Evolutionary conservation across 179 eudicot species (phyloP).

Genomic region (Spinacia oleracea): DNA sequence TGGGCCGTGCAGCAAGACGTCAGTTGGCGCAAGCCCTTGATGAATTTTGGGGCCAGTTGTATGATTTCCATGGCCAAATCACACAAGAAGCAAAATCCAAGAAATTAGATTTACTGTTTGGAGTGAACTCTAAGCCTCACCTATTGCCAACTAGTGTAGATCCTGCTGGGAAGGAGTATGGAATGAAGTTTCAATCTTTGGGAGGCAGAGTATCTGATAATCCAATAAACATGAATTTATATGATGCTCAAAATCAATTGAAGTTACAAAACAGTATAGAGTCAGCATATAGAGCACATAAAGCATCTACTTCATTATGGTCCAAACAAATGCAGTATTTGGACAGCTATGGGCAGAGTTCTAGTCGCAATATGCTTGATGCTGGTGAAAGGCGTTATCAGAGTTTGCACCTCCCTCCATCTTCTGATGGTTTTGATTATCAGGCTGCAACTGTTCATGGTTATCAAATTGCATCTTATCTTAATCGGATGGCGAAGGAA

Average conservation of each 20-base stretch:
- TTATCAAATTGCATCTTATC: conserved; percentile 55
- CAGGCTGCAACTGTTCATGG: conserved; percentile 90
- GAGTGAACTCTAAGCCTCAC: conserved; percentile 48
- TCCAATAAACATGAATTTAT: conserved; percentile 29
- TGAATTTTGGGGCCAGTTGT: conserved; percentile 95
- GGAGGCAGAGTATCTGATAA: conserved; percentile 40
- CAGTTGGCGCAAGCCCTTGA: conserved; percentile 78
- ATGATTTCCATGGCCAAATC: conserved; percentile 85
- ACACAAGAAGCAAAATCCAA: conserved; percentile 71
- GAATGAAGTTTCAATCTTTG: conserved; percentile 32
- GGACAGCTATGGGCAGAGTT: conserved; percentile 49
- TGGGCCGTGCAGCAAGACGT: conserved; percentile 81
- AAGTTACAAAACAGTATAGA: conserved; percentile 33
- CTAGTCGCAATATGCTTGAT: conserved; percentile 41
- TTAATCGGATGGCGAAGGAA: conserved; percentile 52
- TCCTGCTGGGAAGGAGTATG: conserved; percentile 36
- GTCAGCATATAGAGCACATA: conserved; percentile 36
- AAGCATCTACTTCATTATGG: conserved; percentile 52
- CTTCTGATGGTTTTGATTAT: conserved; percentile 47
- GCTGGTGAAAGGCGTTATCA: conserved; percentile 71
- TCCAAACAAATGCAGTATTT: conserved; percentile 44
- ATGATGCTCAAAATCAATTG: conserved; percentile 34
- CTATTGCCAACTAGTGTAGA: conserved; percentile 23
- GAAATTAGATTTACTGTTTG: conserved; percentile 63
- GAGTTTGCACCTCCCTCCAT: conserved; percentile 68